phyloP scores from a whole-genome alignment of 202 grass and related monocot genomes.

The Brachypodium distachyon region DNA sequence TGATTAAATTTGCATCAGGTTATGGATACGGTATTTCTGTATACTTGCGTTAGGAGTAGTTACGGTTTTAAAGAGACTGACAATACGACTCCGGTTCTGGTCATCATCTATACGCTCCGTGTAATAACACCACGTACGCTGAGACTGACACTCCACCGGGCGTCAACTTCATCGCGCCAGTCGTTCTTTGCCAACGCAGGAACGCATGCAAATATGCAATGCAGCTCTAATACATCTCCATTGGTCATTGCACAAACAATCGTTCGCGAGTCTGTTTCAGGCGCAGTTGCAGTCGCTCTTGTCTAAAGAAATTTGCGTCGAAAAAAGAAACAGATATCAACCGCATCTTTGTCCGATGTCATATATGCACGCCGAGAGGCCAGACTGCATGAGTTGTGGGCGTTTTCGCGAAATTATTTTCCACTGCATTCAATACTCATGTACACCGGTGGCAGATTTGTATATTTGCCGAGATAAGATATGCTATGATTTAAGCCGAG shows the following conservation, averaged over 20 bases:
- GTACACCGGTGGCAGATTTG: background rate
- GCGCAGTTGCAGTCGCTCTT: background rate
- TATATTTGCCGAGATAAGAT: conserved; percentile 32
- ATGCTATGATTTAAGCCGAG: background rate
- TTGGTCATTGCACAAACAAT: background rate
- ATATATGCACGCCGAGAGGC: background rate
- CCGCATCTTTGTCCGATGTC: background rate
- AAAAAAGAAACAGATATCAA: background rate
- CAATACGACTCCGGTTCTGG: background rate
- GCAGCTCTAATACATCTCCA: background rate
- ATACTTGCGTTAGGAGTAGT: background rate
- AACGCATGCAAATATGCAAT: background rate
- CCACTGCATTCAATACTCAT: background rate
- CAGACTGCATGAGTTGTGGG: background rate
- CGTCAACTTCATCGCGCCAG: background rate
- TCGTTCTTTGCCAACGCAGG: conserved; percentile 5
- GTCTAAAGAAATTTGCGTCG: background rate
- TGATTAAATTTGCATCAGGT: background rate
- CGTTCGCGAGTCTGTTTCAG: conserved; percentile 23
- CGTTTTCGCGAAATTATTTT: background rate
- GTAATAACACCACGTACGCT: background rate
- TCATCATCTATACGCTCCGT: background rate
- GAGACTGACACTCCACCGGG: conserved; percentile 11
- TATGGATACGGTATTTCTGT: background rate
- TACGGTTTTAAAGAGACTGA: background rate